Evolutionary conservation across 2,329 filamentous ascomycete genomes (phyloP).

Genomic region (Calonectria hongkongensis): DNA sequence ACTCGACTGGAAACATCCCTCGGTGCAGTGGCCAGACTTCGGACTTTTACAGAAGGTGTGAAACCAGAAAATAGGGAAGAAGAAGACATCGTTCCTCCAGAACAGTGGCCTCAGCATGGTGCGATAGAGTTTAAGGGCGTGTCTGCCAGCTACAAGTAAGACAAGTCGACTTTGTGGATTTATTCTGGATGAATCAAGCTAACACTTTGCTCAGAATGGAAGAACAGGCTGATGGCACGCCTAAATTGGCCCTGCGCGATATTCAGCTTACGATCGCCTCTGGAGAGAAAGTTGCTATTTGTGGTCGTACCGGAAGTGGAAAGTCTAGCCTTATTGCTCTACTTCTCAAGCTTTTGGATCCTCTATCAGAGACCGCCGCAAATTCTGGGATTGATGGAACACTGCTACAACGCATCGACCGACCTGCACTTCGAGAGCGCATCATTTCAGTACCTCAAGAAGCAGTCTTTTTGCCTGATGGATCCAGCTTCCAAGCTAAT

Average conservation of each 20-base stretch:
- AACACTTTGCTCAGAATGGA: conserved; percentile 11
- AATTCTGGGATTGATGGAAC: conserved; percentile 64
- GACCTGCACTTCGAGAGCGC: conserved; percentile 64
- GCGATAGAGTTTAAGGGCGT: conserved; percentile 31
- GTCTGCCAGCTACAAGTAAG: conserved; percentile 42
- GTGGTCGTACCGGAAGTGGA: conserved; percentile 58
- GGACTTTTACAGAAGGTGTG: conserved; percentile 32
- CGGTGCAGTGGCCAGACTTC: conserved; percentile 53
- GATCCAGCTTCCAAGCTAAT: conserved; percentile 53
- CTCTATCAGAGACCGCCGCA: conserved; percentile 44
- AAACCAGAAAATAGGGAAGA: conserved; percentile 35
- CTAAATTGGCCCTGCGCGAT: conserved; percentile 28
- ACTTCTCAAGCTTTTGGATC: conserved; percentile 63
- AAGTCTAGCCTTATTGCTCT: conserved; percentile 65
- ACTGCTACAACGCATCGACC: conserved; percentile 60
- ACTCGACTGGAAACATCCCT: conserved; percentile 58
- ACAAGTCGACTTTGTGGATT: background rate
- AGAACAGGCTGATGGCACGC: background rate
- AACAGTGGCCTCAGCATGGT: conserved; percentile 36
- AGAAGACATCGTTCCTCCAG: background rate
- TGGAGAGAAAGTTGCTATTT: conserved; percentile 50
- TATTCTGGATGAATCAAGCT: background rate
- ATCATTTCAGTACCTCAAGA: conserved; percentile 72
- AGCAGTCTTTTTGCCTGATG: conserved; percentile 67
- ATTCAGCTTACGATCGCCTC: conserved; percentile 42